These are phyloP conservation scores for Dothistroma septosporum DNA, from an alignment of 2,329 filamentous ascomycete genomes.

Conservation along the genomic window DNA sequence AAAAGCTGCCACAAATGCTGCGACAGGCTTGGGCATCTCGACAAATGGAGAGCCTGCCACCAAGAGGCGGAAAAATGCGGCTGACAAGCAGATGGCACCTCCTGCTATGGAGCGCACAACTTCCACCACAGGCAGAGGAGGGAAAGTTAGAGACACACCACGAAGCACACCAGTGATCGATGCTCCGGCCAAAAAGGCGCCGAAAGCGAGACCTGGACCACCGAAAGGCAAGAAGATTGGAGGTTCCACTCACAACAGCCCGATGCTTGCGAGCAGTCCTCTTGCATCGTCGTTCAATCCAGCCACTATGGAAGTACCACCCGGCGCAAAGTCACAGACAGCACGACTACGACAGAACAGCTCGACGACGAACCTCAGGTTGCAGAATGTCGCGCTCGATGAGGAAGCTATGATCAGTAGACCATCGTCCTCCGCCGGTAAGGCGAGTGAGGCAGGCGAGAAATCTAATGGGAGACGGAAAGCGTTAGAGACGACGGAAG, in stretches of 20 bases:
- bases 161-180: slow-evolving; percentile 65
- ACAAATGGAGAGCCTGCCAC: slow-evolving; percentile 61
- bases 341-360: slow-evolving; percentile 74
- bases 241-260: slow-evolving; percentile 31
- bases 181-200: slow-evolving; percentile 63
- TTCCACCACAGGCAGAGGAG: slow-evolving; percentile 43
- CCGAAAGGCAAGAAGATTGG: slow-evolving; percentile 74
- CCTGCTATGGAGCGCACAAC: slow-evolving; percentile 63
- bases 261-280: slow-evolving; percentile 47
- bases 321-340: slow-evolving; percentile 58
- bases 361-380: slow-evolving; percentile 45
- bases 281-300: slow-evolving; percentile 53
- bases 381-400: slow-evolving; percentile 33
- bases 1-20: slow-evolving; percentile 46
- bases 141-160: slow-evolving; percentile 55
- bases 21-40: slow-evolving; percentile 57
- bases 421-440: slow-evolving; percentile 26
- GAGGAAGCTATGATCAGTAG: slow-evolving; percentile 40
- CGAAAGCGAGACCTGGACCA: slow-evolving; percentile 62
- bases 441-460: slow-evolving; percentile 23
- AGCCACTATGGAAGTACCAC: slow-evolving; percentile 70
- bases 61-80: slow-evolving; percentile 77
- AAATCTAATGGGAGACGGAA: slow-evolving; percentile 25
- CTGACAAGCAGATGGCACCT: slow-evolving; percentile 58
- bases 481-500: slow-evolving; percentile 21